Evolutionary conservation across 495 filamentous ascomycete genomes (phyloP).

Genomic region (Ascobolus immersus): DNA sequence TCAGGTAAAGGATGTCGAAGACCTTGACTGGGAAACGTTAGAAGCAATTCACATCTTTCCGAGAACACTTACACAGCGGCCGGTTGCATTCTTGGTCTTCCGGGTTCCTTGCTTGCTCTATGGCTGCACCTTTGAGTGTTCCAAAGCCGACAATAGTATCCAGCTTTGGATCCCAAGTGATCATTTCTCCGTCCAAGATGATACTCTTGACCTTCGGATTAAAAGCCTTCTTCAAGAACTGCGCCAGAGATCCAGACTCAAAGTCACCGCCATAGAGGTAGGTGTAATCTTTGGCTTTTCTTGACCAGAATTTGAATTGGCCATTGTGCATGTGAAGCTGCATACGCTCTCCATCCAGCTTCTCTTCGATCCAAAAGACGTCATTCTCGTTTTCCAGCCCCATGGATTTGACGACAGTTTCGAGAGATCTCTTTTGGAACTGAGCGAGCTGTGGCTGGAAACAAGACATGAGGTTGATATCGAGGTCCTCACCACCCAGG

Average conservation of each 20-base stretch:
- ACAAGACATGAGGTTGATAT: constrained; percentile 69
- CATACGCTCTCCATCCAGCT: constrained; percentile 90
- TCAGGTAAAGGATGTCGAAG: constrained; percentile 80
- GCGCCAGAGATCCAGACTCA: constrained; percentile 13
- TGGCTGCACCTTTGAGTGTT: constrained; percentile 73
- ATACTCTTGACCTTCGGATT: constrained; percentile 24
- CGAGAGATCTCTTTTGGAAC: constrained; percentile 65
- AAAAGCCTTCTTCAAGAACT: not conserved
- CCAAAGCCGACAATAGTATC: constrained; percentile 74
- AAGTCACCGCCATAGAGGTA: constrained; percentile 71
- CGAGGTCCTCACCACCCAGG: constrained; percentile 44
- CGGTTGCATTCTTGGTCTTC: constrained; percentile 38
- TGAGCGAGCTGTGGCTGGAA: constrained; percentile 93
- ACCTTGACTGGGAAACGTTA: constrained; percentile 21
- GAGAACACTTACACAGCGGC: constrained; percentile 35
- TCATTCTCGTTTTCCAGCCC: constrained; percentile 39
- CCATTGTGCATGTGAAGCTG: constrained; percentile 82
- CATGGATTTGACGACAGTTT: constrained; percentile 57
- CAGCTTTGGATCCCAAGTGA: constrained; percentile 83
- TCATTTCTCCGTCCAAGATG: constrained; percentile 94
- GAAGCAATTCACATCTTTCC: not conserved
- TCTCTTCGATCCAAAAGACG: constrained; percentile 99
- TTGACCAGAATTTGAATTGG: constrained; percentile 72
- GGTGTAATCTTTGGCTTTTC: constrained; percentile 91
- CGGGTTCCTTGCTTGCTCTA: constrained; percentile 57